A percentile compares a stretch with the other conserved stretches of the same genome.
Conservation (phyloP, 169 alveolate genomes). For the Plasmodium reichenowi region DNA sequence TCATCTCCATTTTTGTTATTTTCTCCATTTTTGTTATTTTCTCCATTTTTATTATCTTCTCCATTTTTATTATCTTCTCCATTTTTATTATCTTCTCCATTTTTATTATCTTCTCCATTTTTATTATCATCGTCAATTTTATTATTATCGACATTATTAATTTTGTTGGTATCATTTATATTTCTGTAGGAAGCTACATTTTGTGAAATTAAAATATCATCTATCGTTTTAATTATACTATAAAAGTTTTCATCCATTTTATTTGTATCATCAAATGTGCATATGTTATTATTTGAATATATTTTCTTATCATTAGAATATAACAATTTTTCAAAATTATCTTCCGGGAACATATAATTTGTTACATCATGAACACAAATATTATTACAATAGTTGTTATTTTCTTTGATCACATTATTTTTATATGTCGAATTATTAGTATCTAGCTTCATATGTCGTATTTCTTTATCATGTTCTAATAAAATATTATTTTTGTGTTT, state of each 20-base stretch:
- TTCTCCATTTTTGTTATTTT: background rate
- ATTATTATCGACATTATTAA: conserved; percentile 1
- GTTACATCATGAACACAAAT: background rate
- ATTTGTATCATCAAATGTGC: conserved; percentile 22
- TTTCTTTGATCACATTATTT: background rate
- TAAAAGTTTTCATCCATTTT: conserved; percentile 45
- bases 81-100: too few relatives aligned
- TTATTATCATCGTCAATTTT: background rate
- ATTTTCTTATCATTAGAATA: conserved; percentile 8
- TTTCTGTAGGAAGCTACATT: conserved; percentile 54
- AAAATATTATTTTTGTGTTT: conserved; percentile 3
- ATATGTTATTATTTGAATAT: background rate
- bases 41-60: background rate
- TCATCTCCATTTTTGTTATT: background rate
- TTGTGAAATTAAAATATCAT: conserved; percentile 66
- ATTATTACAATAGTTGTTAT: background rate
- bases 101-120: background rate
- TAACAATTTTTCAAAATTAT: background rate
- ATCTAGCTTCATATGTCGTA: background rate
- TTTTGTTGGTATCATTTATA: conserved; percentile 14
- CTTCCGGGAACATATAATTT: conserved; percentile 31
- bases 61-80: too few relatives aligned
- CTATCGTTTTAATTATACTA: conserved; percentile 65
- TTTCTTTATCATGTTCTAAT: conserved; percentile 1
- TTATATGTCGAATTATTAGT: conserved; percentile 16